Evolutionary conservation across 768 basidiomycete species (phyloP), one percentile per base, ranked within the genome.

Genomic region (Psilocybe tampanensis): DNA sequence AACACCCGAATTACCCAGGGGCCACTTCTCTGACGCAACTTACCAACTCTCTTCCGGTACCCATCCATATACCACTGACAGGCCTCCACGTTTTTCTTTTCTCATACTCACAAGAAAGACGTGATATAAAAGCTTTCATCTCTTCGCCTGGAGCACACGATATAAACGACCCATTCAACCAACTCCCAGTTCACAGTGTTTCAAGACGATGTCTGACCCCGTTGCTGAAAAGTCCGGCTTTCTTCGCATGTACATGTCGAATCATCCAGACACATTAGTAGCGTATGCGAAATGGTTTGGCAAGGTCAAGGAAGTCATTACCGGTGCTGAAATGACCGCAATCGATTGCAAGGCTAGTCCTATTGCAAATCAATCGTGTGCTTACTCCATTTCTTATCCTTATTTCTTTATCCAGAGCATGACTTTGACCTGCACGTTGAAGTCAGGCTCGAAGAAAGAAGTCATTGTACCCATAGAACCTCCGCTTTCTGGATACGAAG

Each of bases 241-340:
- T 68, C 78, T 94, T 42, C 82, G 83, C 68, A 89, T 85, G 83
- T 94, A 94, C 76, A 94, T 93, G 92, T 86, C 82, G 26, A 85
- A 76, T 59, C 92, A 93, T 64, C 89, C 89, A 0, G 91, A 93
- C 66, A 93, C 92, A 1, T 76, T 94, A 61, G 89, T 94, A 33
- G 89, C 89, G 2, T 94, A 92, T 62, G 89, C 88, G 41, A 89
- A 86, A 61, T 83, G 88, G 79, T 90, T 80, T 64, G 90, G 88
- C 8, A 85, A 87, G 60, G 79, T 91, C 11, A 63, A 74, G 19
- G 78, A 80, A 24, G 74, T 74, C 36, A 80, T 91, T 17, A 70
- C 71, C 2, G 79, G 80, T n/a, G 90, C 90, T 8, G 78, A 85
- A 68, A 89, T 92, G 90, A 78, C 79, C 8, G 74, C 76, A 2